Evolutionary conservation across 2,329 filamentous ascomycete species (phyloP).

Genomic region (Trichoderma sp.): DNA sequence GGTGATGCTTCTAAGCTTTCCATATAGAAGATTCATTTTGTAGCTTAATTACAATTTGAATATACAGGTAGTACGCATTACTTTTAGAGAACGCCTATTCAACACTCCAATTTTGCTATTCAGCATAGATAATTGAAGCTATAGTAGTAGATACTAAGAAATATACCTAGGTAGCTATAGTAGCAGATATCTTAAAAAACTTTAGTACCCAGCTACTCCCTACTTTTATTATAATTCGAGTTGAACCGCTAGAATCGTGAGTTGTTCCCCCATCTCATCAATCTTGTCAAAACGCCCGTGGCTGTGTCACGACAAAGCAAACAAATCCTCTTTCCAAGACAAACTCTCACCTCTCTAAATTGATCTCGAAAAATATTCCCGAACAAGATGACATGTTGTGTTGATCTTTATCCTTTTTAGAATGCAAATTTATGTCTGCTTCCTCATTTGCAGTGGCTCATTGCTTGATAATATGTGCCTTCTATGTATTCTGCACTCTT

Average conservation of each 20-base stretch:
- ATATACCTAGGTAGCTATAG: no score
- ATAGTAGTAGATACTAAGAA: no score
- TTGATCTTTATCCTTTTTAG: background rate
- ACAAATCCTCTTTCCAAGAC: background rate
- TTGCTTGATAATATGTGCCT: background rate
- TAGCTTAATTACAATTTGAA: background rate
- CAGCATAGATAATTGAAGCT: no score
- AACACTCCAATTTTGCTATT: no score
- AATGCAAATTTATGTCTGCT: background rate
- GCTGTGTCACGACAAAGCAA: background rate
- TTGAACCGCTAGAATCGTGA: background rate
- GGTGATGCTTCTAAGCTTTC: no score
- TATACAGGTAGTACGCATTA: background rate
- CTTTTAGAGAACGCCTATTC: no score
- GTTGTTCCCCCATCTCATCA: background rate
- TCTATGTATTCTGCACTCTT: background rate
- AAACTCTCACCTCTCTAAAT: background rate
- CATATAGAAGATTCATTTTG: no score
- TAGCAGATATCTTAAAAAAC: no score
- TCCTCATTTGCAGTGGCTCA: background rate
- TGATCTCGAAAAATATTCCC: background rate
- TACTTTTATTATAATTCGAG: no score
- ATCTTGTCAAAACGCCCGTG: background rate
- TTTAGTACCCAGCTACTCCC: no score
- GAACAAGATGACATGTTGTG: background rate